These are phyloP conservation scores for Aspergillus novofumigatus DNA, from an alignment of 2,329 filamentous ascomycete species.

Conservation along the genomic window DNA sequence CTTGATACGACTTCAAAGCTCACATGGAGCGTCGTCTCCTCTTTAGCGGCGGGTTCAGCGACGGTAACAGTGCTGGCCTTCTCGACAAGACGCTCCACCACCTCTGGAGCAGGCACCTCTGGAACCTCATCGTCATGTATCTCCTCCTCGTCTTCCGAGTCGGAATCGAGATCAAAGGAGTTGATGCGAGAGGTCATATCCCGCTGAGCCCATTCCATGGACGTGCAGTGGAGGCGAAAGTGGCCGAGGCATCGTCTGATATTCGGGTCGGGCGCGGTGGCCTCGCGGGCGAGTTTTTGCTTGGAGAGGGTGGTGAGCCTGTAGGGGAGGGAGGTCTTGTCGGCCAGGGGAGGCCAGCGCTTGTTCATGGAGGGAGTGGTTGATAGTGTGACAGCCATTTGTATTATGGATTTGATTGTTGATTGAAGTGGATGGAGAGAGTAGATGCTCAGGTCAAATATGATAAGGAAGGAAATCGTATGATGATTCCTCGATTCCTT, in stretches of 20 bases:
- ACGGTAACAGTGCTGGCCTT: neutral
- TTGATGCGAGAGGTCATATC: constrained; percentile 35
- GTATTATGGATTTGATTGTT: constrained; percentile 13
- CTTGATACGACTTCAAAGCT: constrained; percentile 12
- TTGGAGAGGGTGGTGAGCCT: constrained; percentile 34
- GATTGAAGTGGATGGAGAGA: constrained; percentile 23
- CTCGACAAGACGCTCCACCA: neutral
- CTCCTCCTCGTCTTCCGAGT: constrained; percentile 18
- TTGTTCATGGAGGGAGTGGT: constrained; percentile 26
- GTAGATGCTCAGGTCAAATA: neutral
- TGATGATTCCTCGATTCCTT: neutral
- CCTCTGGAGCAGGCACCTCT: neutral
- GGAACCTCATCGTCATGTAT: constrained; percentile 6
- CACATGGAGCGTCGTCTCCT: constrained; percentile 10
- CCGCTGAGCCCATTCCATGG: constrained; percentile 32
- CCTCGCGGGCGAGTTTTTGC: constrained; percentile 33
- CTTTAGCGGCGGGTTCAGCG: constrained; percentile 1
- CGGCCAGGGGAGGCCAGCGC: constrained; percentile 34
- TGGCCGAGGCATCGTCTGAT: constrained; percentile 34
- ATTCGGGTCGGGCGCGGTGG: constrained; percentile 31
- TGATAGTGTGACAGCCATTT: constrained; percentile 21
- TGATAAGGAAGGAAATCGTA: neutral
- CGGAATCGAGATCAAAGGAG: constrained; percentile 31
- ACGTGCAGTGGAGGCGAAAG: constrained; percentile 31
- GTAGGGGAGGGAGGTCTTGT: constrained; percentile 32